Base-by-base conservation (phyloP, 2,329 filamentous ascomycete genomes). In the Diaporthe sp. region DNA sequence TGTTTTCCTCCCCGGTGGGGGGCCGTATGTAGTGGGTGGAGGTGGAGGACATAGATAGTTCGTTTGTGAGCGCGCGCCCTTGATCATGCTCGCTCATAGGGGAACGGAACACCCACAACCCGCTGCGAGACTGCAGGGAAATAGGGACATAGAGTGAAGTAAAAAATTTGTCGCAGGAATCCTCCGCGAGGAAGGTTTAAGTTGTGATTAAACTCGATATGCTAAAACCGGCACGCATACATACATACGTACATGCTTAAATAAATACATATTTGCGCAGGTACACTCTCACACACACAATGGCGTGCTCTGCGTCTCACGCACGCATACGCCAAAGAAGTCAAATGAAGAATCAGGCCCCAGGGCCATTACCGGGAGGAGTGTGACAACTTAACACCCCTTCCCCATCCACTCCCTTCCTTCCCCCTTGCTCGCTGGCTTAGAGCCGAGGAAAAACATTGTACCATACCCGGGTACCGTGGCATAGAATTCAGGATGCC, bases 131-230 rank as follows among this genome's bases (percentile, higher is more conserved):
- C 22, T 22, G 9, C 47, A 19, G 45, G 42, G 45, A 28, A 1
- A 45, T 4, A 28, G 40, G n/a, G 47, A 28, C 5, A 10, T 9
- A 13, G 13, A 19, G 15, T 22, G 45, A 25, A 15, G 40, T 28
- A 2, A 19, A 13, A 38, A 54, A 30, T 25, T 19, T 30, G 45
- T 68, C 47, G 64, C 47, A 68, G n/a, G 47, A 68, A 54, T 68
- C 47, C 33, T 68, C 64, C 64, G 33, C 17, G n/a, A 9, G n/a
- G 8, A 40, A 68, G 64, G 47, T 54, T 54, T 35, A 38, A 67
- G 15, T 50, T 52, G 45, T 67, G 45, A 68, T 68, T 68, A 54
- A 68, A 68, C 47, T 68, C 47, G 47, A 54, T 54, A 54, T 68
- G 64, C 64, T 54, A 40, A 67, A 67, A 67, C 45, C 45, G 45